Conservation (phyloP, 2,329 filamentous ascomycete genomes). For the Pseudohalonectria lignicola region DNA sequence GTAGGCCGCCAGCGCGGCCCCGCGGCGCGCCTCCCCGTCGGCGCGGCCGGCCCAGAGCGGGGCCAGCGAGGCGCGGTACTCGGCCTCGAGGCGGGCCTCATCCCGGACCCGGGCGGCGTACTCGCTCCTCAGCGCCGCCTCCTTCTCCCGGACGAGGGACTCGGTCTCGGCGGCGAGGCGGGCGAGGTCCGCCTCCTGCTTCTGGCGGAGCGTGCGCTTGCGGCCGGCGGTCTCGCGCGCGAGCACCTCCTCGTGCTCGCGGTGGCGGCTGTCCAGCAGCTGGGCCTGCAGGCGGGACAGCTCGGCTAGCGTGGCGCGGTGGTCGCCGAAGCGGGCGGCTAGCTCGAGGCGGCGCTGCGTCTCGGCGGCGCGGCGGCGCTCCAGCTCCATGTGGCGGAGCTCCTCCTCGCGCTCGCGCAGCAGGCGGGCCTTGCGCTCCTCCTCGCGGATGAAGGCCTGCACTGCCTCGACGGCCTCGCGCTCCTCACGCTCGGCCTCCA, state of each 20-base stretch:
- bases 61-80: conserved; percentile 27
- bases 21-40: conserved; percentile 17
- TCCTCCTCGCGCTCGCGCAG: conserved; percentile 35
- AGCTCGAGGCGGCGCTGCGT: conserved; percentile 3
- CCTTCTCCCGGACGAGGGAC: conserved; percentile 19
- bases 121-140: conserved; percentile 25
- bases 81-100: conserved; percentile 30
- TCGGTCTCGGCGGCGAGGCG: conserved; percentile 14
- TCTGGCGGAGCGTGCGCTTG: conserved; percentile 18
- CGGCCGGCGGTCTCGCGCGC: conserved; percentile 10
- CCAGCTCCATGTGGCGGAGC: conserved; percentile 25
- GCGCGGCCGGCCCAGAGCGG: conserved; percentile 25
- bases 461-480: conserved; percentile 6
- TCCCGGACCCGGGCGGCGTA: conserved; percentile 25
- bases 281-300: conserved; percentile 20
- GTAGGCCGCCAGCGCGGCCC: conserved; percentile 21
- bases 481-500: conserved; percentile 3
- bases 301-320: not conserved
- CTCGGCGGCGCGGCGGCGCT: conserved; percentile 13
- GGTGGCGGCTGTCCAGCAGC: conserved; percentile 25
- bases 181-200: conserved; percentile 20
- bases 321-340: not conserved
- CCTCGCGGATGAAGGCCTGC: conserved; percentile 15
- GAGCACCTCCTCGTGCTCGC: conserved; percentile 17
- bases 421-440: conserved; percentile 20